Conservation (phyloP, 2,329 filamentous ascomycete genomes). For the Monilinia fructicola region DNA sequence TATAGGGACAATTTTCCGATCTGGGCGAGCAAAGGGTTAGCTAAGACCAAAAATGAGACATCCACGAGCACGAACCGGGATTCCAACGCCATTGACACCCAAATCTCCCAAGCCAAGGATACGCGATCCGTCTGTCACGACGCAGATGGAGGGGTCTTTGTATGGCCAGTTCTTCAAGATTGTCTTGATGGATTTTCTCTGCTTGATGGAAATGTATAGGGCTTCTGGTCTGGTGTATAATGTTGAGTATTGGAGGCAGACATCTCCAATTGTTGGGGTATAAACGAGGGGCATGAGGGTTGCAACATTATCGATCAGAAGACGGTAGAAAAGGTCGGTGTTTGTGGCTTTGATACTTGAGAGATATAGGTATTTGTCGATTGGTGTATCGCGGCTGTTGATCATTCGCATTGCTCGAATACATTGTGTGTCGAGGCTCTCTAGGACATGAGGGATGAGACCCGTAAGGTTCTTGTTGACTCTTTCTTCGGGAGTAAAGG, state of each 20-base stretch:
- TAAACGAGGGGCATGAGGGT: constrained; percentile 83
- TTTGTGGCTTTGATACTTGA: constrained; percentile 73
- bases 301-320: constrained; percentile 73
- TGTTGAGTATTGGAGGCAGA: constrained; percentile 93
- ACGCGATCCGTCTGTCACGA: constrained; percentile 93
- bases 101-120: constrained; percentile 91
- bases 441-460: constrained; percentile 63
- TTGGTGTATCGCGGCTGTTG: constrained; percentile 63
- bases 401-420: constrained; percentile 73
- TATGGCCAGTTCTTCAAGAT: constrained; percentile 95
- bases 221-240: constrained; percentile 94
- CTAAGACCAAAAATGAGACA: background rate
- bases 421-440: constrained; percentile 59
- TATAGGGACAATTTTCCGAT: constrained; percentile 95
- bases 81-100: constrained; percentile 95
- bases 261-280: constrained; percentile 90
- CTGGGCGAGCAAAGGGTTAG: constrained; percentile 41
- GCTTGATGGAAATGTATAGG: constrained; percentile 93
- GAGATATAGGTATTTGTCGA: constrained; percentile 85
- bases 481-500: constrained; percentile 64
- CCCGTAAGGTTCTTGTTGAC: constrained; percentile 64
- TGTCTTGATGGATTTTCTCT: constrained; percentile 83
- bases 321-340: constrained; percentile 78
- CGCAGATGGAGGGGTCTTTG: constrained; percentile 86
- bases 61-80: constrained; percentile 63